Base-by-base conservation (phyloP, 2,329 filamentous ascomycete genomes). In the Huntiella moniliformis region DNA sequence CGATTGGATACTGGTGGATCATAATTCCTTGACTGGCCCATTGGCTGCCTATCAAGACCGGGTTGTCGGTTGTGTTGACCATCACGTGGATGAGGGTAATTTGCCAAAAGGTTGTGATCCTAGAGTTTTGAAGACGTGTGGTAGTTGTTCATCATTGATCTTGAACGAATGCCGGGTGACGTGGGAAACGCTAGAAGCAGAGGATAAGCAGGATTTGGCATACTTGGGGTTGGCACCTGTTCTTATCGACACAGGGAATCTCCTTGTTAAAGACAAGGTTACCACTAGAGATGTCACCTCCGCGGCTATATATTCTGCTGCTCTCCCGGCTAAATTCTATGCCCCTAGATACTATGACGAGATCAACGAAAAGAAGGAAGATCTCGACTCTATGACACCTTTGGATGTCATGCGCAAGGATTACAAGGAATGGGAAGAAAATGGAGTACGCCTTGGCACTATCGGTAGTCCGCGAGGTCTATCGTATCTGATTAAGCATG, bases 381-480 rank as follows among this genome's bases (percentile, higher is more conserved):
- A 85, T 52, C 67, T 91, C 44, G 71, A 68, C 2, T 53, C 56
- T 0, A 61, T 91, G 39, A 64, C 61, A 34, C 60, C 85, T 52
- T 63, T 69, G 16, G 82, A 87, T 53, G 70, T 87, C 35, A 60
- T 88, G 44, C 68, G 80, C 52, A 88, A 88, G 59, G 83, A 92
- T 61, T 92, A 87, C 62, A 92, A 92, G 63, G 70, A 82, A 56
- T 91, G 82, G 82, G 63, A 62, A 8, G 73, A 75, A 46, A 63
- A 63, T 8, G 62, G 60, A 0, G 56, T 74, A 34, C 66, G 62
- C 13, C 66, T 88, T 4, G 82, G 82, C n/a, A 74, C 83, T 12
- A 50, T 46, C 73, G 74, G 54, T 73, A 73, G 37, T 66, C 73
- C 81, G 3, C 75, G 75, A 52, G 61, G 69, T n/a, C 60, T 87